Evolutionary conservation across 2,329 filamentous ascomycete species (phyloP).

Genomic region (Capronia americana): DNA sequence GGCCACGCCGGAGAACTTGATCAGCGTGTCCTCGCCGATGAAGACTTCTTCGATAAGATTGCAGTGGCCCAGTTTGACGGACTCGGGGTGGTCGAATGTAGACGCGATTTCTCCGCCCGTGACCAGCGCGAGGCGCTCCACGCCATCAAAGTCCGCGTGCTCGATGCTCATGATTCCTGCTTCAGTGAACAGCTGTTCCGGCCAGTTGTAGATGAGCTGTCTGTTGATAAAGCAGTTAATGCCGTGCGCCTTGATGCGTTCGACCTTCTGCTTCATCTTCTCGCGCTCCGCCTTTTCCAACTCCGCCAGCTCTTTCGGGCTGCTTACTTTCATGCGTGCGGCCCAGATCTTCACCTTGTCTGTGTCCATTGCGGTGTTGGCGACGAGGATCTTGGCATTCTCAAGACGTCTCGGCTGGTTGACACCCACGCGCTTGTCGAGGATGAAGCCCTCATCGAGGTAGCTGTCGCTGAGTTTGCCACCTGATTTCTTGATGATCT

Average conservation of each 20-base stretch:
- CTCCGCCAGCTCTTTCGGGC: conserved; percentile 96
- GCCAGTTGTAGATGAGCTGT: conserved; percentile 99
- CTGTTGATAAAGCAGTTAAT: conserved; percentile 99
- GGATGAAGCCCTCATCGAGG: conserved; percentile 95
- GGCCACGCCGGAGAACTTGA: conserved; percentile 95
- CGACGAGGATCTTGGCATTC: conserved; percentile 97
- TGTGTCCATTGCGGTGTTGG: conserved; percentile 99
- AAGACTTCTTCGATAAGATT: conserved; percentile 97
- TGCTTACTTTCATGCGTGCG: conserved; percentile 93
- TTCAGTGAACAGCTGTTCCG: conserved; percentile 97
- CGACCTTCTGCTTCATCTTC: conserved; percentile 99
- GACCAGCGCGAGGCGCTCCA: conserved; percentile 91
- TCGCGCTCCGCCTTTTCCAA: conserved; percentile 97
- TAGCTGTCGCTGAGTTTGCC: conserved; percentile 98
- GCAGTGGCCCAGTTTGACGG: conserved; percentile 94
- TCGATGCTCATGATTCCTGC: conserved; percentile 98
- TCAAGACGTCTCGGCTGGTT: conserved; percentile 97
- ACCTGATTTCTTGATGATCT: conserved; percentile 99
- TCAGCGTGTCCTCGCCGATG: conserved; percentile 95
- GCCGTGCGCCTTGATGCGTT: conserved; percentile 97
- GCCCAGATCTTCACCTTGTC: conserved; percentile 99
- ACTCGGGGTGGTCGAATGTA: conserved; percentile 96
- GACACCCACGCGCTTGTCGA: conserved; percentile 98
- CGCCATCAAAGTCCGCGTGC: conserved; percentile 98
- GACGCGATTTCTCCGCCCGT: conserved; percentile 97